Evolutionary conservation across 345 rosid genomes (phyloP), one percentile per base, ranked within the genome.

Genomic region (Salix brachista): DNA sequence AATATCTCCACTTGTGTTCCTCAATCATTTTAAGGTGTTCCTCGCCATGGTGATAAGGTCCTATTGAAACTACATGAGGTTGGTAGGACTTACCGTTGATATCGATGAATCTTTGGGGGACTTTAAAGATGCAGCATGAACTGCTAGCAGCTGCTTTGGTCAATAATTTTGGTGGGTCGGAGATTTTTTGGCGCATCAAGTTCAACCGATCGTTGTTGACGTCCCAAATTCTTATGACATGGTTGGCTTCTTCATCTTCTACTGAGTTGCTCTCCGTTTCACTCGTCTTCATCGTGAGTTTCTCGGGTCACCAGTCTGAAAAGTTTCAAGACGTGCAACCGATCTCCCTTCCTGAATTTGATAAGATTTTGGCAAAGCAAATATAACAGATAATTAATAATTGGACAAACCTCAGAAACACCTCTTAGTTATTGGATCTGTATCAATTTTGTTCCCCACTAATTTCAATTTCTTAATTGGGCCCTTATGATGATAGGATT

Each of bases 1-100:
- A 71, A 76, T 91, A 93, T 21, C 78, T 80, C 94, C 97, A 93
- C 72, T 93, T 93, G 81, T 93, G 97, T 80, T 93, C 94, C 73
- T 93, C 90, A 25, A 93, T 90, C 91, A 93, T 91, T 54, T 68
- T 61, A 25, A 91, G 86, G 1, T 85, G 83, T 0, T 77, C 46
- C 44, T 88, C 56, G 17, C 89, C 90, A 4, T 81, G 79, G 85
- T 93, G 96, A 71, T 86, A 90, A 2, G 97, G 97, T 6, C 97
- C 97, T 0, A 93, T 77, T 1, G 97, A 91, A 77, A 91, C 93
- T 10, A 89, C 86, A 14, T 85, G 89, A 18, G 97, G 96, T 72
- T 83, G 86, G 36, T 93, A 93, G 61, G 80, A 85, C 84, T 66
- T 82, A 19, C 90, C 90, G 78, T 93, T 91, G 64, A 80, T 74